Base-by-base conservation (phyloP, 1,139 yeast genomes). In the Saccharomycopsis phalli region DNA sequence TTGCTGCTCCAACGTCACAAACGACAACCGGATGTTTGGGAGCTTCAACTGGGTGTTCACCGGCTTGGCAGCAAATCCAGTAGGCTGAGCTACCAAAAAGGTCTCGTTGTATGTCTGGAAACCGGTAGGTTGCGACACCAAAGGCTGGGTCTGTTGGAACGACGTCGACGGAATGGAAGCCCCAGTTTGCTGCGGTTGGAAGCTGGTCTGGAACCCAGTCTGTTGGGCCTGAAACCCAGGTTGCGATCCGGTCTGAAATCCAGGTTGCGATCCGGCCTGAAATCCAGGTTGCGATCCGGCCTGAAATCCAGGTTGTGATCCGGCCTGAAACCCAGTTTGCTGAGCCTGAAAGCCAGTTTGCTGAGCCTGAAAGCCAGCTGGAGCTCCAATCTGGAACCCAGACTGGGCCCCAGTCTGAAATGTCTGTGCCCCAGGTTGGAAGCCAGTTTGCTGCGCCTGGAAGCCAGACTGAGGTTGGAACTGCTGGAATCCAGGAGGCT, bases 1-100 rank as follows among this genome's bases (percentile, higher is more conserved):
- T 63, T 91, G 97, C 58, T 87, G 97, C 31, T 76, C 75, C 16
- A 82, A 79, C 3, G 94, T 77, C 49, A 91, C 74, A 55, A 91
- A 91, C 8, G 95, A 79, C 42, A 91, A 68, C 49, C 96, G 70
- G 46, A 80, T 78, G 45, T 61, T 61, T 18, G 86, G 87, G 47
- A 77, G 74, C 52, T 74, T 76, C 47, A 69, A 40, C 45, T 59
- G 61, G 34, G 56, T 56, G 53, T 69, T 59, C 37, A 62, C 55
- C 31, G 63, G 60, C 52, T 52, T 53, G 48, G 58, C 56, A 17
- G 65, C 61, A 49, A 55, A 51, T 6, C 63, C 65, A 30, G 63
- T 58, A 28, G 65, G 43, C 42, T 53, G 38, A 35, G 53, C 46
- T 18, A 39, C 42, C 16, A 42, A 31, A 37, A 49, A 44, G 10